These are phyloP conservation scores for Petunia axillaris DNA, from an alignment of 257 asterid genomes.

Conservation along the genomic window DNA sequence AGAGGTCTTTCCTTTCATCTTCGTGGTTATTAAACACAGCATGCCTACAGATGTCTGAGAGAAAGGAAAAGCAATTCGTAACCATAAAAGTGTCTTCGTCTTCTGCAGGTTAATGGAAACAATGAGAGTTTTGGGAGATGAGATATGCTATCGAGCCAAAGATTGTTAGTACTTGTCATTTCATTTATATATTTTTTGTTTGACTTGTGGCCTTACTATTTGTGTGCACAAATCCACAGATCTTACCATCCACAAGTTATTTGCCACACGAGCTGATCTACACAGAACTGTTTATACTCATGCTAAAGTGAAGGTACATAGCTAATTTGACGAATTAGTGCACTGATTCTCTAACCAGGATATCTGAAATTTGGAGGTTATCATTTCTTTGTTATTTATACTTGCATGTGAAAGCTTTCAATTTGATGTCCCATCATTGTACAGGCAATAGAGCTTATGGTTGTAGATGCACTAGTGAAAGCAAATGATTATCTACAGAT, in stretches of 20 bases:
- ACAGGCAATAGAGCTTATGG: conserved; percentile 92
- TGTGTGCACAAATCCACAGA: conserved; percentile 52
- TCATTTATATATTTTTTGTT: conserved; percentile 9
- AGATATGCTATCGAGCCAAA: conserved; percentile 90
- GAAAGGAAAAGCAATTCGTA: conserved; percentile 9
- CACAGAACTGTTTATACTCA: conserved; percentile 86
- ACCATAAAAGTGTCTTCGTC: conserved; percentile 21
- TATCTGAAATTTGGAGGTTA: conserved; percentile 22
- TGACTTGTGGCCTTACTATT: conserved; percentile 28
- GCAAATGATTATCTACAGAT: conserved; percentile 75
- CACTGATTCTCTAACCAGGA: conserved; percentile 1
- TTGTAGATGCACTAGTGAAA: conserved; percentile 83
- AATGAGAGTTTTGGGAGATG: conserved; percentile 92
- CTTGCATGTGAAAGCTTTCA: conserved; percentile 4
- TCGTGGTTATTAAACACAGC: neutral
- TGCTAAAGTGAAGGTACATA: conserved; percentile 88
- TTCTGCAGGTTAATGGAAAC: conserved; percentile 78
- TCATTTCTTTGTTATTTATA: neutral
- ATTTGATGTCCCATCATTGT: conserved; percentile 22
- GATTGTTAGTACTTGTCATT: conserved; percentile 57
- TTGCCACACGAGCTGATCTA: conserved; percentile 90
- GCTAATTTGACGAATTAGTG: conserved; percentile 17
- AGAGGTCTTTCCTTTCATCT: conserved; percentile 53
- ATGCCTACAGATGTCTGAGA: neutral
- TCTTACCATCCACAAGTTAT: conserved; percentile 83